A percentile compares a stretch with the other conserved stretches of the same genome.
phyloP scores from a whole-genome alignment of 2,329 filamentous ascomycete genomes.

The Byssochlamys sp. region DNA sequence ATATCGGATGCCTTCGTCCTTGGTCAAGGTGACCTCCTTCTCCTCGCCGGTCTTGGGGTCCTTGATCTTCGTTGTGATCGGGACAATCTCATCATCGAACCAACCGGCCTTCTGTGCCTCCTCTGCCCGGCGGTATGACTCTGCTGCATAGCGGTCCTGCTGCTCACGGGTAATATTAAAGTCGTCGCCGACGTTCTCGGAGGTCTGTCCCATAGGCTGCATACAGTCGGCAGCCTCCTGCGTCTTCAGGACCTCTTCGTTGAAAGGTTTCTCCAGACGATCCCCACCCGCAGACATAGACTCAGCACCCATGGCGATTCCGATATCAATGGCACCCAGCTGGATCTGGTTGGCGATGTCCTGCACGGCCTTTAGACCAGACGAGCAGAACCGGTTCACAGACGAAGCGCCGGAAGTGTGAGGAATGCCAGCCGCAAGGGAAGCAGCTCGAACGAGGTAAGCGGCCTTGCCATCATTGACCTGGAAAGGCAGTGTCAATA shows the following conservation, averaged over 20 bases:
- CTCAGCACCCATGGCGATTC: constrained; percentile 81
- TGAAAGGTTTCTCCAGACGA: constrained; percentile 61
- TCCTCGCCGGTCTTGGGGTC: constrained; percentile 70
- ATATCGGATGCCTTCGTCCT: constrained; percentile 81
- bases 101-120: constrained; percentile 78
- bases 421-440: constrained; percentile 84
- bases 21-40: constrained; percentile 67
- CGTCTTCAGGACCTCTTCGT: constrained; percentile 62
- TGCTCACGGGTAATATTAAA: constrained; percentile 71
- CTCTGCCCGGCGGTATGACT: constrained; percentile 82
- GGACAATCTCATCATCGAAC: constrained; percentile 89
- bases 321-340: constrained; percentile 71
- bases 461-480: constrained; percentile 76
- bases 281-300: constrained; percentile 71
- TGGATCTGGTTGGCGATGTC: constrained; percentile 85
- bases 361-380: constrained; percentile 86
- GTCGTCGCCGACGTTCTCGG: constrained; percentile 86
- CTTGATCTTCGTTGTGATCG: constrained; percentile 72
- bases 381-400: constrained; percentile 94
- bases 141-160: constrained; percentile 78
- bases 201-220: constrained; percentile 96
- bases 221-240: constrained; percentile 77
- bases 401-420: constrained; percentile 74
- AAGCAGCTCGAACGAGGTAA: constrained; percentile 81
- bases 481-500: constrained; percentile 22